Percentiles rank a stretch among this genome's conserved stretches.
phyloP scores from a whole-genome alignment of 768 basidiomycete genomes.

The Chalciporus piperatus region DNA sequence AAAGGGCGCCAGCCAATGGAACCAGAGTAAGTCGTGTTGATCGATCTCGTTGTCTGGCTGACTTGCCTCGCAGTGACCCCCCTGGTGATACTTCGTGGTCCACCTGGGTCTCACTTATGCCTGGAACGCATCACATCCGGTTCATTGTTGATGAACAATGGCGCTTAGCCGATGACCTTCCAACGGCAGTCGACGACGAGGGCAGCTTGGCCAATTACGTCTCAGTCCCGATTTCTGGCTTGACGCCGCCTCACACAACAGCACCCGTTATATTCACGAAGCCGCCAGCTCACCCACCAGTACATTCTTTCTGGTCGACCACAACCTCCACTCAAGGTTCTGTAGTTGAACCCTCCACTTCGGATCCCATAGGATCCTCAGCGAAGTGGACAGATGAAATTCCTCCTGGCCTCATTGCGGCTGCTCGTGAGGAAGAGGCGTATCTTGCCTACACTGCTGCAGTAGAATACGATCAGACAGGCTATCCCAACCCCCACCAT shows the following conservation, averaged over 20 bases:
- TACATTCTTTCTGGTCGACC: slow-evolving; percentile 45
- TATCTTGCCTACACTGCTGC: slow-evolving; percentile 48
- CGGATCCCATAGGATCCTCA: slow-evolving; percentile 29
- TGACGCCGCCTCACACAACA: slow-evolving; percentile 34
- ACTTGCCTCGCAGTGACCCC: slow-evolving; percentile 25
- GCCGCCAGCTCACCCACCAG: slow-evolving; percentile 24
- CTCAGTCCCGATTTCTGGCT: slow-evolving; percentile 40
- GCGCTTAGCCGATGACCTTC: slow-evolving; percentile 75
- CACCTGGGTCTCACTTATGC: slow-evolving; percentile 55
- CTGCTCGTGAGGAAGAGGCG: slow-evolving; percentile 80
- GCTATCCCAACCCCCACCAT: slow-evolving; percentile 34
- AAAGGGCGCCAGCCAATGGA: slow-evolving; percentile 66
- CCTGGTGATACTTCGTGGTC: slow-evolving; percentile 36
- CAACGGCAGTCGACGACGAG: slow-evolving; percentile 89
- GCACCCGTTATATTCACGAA: slow-evolving; percentile 33
- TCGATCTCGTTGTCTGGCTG: slow-evolving; percentile 11
- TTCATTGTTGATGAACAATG: slow-evolving; percentile 93
- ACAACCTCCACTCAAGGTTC: slow-evolving; percentile 34
- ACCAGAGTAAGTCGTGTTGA: slow-evolving; percentile 47
- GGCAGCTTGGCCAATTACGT: slow-evolving; percentile 95
- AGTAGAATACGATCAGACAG: slow-evolving; percentile 32
- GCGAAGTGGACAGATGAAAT: slow-evolving; percentile 74
- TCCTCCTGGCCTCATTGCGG: slow-evolving; percentile 73
- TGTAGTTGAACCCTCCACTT: slow-evolving; percentile 26
- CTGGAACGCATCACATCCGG: slow-evolving; percentile 91